phyloP scores from a whole-genome alignment of 352 stramenopile genomes.

The Phytopythium delawarense region DNA sequence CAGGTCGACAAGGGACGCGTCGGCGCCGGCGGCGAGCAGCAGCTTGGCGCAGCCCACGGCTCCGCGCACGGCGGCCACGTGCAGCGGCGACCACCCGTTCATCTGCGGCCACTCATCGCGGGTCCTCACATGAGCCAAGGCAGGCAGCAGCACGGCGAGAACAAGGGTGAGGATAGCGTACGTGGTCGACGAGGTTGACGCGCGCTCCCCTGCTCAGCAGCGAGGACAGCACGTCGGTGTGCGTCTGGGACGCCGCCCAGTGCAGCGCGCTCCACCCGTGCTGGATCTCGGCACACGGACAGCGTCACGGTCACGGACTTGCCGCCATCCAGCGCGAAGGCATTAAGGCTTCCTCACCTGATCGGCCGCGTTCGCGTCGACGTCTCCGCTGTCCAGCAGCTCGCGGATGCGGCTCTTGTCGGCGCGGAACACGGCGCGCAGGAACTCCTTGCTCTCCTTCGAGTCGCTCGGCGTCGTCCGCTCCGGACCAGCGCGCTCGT shows the following conservation, averaged over 20 bases:
- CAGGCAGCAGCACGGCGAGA: background rate
- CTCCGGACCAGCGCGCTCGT: conserved; percentile 15
- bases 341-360: conserved; percentile 25
- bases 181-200: conserved; percentile 61
- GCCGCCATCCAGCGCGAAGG: background rate
- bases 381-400: conserved; percentile 40
- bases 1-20: conserved; percentile 31
- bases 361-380: conserved; percentile 50
- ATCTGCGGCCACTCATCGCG: conserved; percentile 17
- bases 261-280: conserved; percentile 77
- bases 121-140: background rate
- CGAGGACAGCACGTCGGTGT: conserved; percentile 42
- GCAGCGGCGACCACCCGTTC: conserved; percentile 65
- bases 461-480: conserved; percentile 49
- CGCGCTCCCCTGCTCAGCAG: conserved; percentile 37
- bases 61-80: conserved; percentile 57
- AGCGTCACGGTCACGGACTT: background rate
- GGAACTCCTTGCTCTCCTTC: conserved; percentile 49
- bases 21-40: conserved; percentile 40
- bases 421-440: conserved; percentile 57
- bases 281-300: conserved; percentile 14
- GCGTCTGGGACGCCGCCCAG: conserved; percentile 68
- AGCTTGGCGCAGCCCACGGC: conserved; percentile 36
- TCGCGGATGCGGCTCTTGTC: conserved; percentile 50
- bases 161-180: conserved; percentile 7